Conservation (phyloP, 306 rosid species). For the Pyrus communis region DNA sequence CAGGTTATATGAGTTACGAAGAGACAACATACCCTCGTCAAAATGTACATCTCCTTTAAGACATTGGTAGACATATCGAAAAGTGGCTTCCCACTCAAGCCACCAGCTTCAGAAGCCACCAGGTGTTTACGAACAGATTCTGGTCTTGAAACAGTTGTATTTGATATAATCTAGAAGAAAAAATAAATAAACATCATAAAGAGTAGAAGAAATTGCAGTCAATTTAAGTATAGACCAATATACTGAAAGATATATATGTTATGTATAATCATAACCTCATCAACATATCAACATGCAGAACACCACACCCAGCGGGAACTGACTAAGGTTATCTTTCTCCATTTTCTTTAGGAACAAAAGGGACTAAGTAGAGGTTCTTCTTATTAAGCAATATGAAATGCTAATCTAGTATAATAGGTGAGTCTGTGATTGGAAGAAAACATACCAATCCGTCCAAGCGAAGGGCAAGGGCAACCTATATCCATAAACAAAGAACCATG, state of each 20-base stretch:
- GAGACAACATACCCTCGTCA: conserved; percentile 70
- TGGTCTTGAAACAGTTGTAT: conserved; percentile 94
- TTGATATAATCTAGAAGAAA: conserved; percentile 64
- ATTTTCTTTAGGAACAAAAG: neutral
- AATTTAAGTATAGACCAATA: neutral
- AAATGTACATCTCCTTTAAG: conserved; percentile 76
- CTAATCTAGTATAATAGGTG: neutral
- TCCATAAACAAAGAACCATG: conserved; percentile 24
- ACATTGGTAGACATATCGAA: conserved; percentile 58
- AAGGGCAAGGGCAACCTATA: conserved; percentile 80
- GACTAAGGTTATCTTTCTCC: neutral
- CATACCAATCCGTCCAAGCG: conserved; percentile 93
- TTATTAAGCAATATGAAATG: neutral
- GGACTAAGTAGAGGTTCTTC: neutral
- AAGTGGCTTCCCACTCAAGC: conserved; percentile 98
- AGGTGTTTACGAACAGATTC: conserved; percentile 43
- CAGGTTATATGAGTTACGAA: neutral
- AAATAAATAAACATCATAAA: conserved; percentile 7
- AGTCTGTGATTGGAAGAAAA: conserved; percentile 16
- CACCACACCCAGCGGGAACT: neutral
- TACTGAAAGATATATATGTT: neutral
- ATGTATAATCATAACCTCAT: neutral
- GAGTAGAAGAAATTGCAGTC: neutral
- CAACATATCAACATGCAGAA: neutral
- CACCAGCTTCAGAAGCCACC: conserved; percentile 74